A percentile compares a stretch with the other conserved stretches of the same genome.
Conservation (phyloP, 2,329 filamentous ascomycete genomes). For the Sclerotinia minor region DNA sequence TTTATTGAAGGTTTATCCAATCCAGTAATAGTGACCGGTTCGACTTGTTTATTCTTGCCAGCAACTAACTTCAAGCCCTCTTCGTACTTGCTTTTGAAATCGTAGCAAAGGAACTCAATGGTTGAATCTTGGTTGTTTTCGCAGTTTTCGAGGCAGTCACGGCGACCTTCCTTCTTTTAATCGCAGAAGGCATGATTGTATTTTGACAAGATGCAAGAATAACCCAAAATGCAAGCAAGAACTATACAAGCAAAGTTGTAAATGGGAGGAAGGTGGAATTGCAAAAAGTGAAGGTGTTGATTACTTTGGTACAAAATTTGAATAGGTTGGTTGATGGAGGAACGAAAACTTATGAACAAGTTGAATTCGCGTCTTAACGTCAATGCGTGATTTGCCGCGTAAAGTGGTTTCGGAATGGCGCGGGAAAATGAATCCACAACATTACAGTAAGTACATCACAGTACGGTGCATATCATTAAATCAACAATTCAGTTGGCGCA, state of each 20-base stretch:
- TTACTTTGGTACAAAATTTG: conserved; percentile 16
- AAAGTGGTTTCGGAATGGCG: conserved; percentile 33
- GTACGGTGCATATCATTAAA: no score
- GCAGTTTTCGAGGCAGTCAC: conserved; percentile 28
- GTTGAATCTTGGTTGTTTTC: conserved; percentile 31
- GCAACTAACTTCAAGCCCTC: conserved; percentile 38
- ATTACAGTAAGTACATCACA: no score
- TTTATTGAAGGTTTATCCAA: conserved; percentile 39
- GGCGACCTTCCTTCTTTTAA: conserved; percentile 39
- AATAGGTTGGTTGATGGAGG: conserved; percentile 18
- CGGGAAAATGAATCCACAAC: neutral
- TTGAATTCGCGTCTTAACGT: conserved; percentile 27
- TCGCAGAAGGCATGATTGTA: conserved; percentile 38
- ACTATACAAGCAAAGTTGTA: neutral
- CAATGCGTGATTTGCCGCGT: conserved; percentile 35
- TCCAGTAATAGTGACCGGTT: conserved; percentile 43
- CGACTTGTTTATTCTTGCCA: conserved; percentile 40
- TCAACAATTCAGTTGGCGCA: no score
- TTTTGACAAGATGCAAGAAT: conserved; percentile 28
- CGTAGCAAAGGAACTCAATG: conserved; percentile 48
- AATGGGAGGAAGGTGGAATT: neutral
- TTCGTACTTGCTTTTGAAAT: conserved; percentile 46
- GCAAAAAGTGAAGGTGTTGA: conserved; percentile 30
- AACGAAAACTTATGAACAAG: conserved; percentile 26
- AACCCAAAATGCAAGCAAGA: conserved; percentile 20